Percentiles rank a stretch among this genome's conserved stretches.
phyloP scores from a whole-genome alignment of 371 early-diverging fungal genomes.

The Rhizopus delemar region DNA sequence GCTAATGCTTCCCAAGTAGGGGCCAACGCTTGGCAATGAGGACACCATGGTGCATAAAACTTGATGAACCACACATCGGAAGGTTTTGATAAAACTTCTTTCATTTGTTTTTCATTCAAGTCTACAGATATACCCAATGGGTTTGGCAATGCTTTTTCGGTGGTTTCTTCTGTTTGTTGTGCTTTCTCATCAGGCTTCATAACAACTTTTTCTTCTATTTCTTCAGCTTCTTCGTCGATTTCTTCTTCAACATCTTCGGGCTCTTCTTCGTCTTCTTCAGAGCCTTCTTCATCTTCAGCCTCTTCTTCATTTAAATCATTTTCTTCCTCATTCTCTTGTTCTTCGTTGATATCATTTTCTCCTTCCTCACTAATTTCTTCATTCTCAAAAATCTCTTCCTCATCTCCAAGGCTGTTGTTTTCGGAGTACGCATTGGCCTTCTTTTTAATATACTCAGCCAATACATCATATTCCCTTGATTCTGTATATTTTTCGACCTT shows the following conservation, averaged over 20 bases:
- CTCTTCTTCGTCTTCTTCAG: background rate
- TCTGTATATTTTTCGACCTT: conserved; percentile 45
- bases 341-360: background rate
- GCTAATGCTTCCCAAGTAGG: conserved; percentile 79
- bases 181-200: background rate
- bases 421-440: conserved; percentile 14
- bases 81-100: conserved; percentile 11
- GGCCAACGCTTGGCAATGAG: conserved; percentile 80
- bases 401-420: background rate
- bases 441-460: conserved; percentile 29
- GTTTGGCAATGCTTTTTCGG: conserved; percentile 21
- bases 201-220: background rate
- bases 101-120: conserved; percentile 23
- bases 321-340: conserved; percentile 2
- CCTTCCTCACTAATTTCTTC: conserved; percentile 4
- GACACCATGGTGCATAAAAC: conserved; percentile 89
- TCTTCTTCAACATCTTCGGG: background rate
- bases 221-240: background rate
- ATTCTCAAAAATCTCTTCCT: conserved; percentile 1
- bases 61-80: conserved; percentile 65
- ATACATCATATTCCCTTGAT: conserved; percentile 22
- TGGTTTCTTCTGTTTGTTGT: background rate
- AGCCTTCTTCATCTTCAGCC: background rate
- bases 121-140: conserved; percentile 36
- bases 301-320: conserved; percentile 7